Conservation (phyloP, 805 yeast species). For the Yamadazyma phyllophila region DNA sequence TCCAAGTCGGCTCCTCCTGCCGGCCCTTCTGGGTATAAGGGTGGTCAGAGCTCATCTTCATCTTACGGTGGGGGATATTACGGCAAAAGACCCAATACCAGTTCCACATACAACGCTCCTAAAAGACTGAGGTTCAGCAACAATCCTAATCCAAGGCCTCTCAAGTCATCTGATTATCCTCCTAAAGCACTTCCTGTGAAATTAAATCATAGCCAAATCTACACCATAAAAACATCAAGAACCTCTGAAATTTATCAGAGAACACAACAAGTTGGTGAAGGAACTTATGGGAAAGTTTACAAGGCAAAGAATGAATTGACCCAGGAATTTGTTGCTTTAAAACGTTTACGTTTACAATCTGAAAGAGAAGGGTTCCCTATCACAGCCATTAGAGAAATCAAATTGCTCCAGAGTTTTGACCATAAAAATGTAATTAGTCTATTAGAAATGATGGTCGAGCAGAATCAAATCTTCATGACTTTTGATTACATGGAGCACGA, state of each 20-base stretch:
- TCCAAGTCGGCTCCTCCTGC: constrained; percentile 5
- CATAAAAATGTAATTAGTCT: constrained; percentile 82
- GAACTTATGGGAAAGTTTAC: constrained; percentile 95
- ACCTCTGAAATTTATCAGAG: constrained; percentile 55
- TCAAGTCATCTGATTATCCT: background rate
- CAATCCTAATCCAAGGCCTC: constrained; percentile 4
- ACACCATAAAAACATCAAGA: constrained; percentile 27
- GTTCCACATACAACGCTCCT: background rate
- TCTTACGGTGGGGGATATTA: background rate
- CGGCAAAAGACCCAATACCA: background rate
- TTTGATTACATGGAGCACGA: constrained; percentile 95
- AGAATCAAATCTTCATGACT: constrained; percentile 75
- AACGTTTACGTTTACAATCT: constrained; percentile 75
- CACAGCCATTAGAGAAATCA: constrained; percentile 90
- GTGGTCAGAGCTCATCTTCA: background rate
- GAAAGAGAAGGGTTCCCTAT: constrained; percentile 96
- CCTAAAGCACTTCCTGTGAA: constrained; percentile 10
- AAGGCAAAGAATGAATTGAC: constrained; percentile 76
- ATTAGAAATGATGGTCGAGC: constrained; percentile 86
- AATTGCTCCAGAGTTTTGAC: constrained; percentile 75
- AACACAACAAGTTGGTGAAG: constrained; percentile 94
- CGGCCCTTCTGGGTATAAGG: constrained; percentile 6
- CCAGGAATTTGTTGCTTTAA: constrained; percentile 76
- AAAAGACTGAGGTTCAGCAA: background rate
- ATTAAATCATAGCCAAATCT: constrained; percentile 30